Evolutionary conservation across 2,329 filamentous ascomycete species (phyloP), one percentile per base, ranked within the genome.

Genomic region (Myriangium duriaei): DNA sequence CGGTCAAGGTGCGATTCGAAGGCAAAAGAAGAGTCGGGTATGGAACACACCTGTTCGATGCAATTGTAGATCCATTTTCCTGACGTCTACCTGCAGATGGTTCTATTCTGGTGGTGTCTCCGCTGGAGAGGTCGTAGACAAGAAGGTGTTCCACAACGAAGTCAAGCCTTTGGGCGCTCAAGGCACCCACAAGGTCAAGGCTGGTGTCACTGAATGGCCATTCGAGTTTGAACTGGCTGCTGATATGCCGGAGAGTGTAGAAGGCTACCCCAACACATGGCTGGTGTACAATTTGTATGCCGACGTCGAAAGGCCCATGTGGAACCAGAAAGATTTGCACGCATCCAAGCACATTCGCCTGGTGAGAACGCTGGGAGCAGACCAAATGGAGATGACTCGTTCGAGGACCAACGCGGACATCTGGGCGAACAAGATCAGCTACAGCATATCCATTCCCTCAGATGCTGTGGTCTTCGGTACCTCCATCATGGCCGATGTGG

Each of bases 401-500:
- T 57, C 51, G 31, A 45, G 56, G 66, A 71, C 83, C 45, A 87
- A 96, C 46, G 87, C 95, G 60, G 95, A 95, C 54, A 81, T 93
- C 46, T 98, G 91, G 91, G 82, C 86, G 4, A 91, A 94, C 65
- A 98, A 98, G 67, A 74, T 96, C 50, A 84, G 93, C 57, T 98
- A 98, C 63, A 88, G 85, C 18, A 86, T 98, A 45, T 76, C 84
- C 41, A 83, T 93, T 9, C 88, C 91, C 0, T 87, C 85, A 52
- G 95, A 95, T 63, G 91, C 91, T 2, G 80, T 94, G 38, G 81
- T 94, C 12, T 93, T 95, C 51, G 91, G 91, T 34, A 92, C 84
- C n/a, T 71, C 72, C 14, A 77, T 96, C 34, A 76, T 78, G 1
- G 71, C 94, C 42, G 79, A 93, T 49, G 88, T 95, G 64, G 76